Evolutionary conservation across 2,329 filamentous ascomycete species (phyloP), one percentile per base, ranked within the genome.

Genomic region (Parastagonospora avenae): DNA sequence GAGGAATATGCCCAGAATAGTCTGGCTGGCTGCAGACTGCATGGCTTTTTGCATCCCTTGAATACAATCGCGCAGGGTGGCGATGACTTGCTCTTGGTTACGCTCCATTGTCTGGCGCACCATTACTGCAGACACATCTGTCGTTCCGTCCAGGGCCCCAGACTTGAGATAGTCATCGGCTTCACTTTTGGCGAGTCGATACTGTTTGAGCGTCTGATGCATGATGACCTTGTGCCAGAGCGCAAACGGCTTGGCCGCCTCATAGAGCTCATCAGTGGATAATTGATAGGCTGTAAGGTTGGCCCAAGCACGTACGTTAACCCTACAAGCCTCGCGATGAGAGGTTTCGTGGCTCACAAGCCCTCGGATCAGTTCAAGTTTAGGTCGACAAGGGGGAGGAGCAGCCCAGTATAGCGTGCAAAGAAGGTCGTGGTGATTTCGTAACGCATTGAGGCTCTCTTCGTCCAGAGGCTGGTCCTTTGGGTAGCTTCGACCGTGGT

Each of bases 381-480:
- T 76, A 35, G 82, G 82, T n/a, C 84, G 76, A 60, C 76, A 80
- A 1, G 75, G 73, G 27, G 79, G 68, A 24, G 84, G 83, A 32
- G 81, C 79, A 36, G 78, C 79, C 75, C 78, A 85, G 63, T 86
- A 86, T 11, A 87, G 72, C 3, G 81, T 83, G 47, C 80, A 83
- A 0, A 87, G 75, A 12, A 87, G 73, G 60, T 86, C 83, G 55
- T 85, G 83, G 51, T 87, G 83, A 57, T 86, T 87, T 41, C 82
- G 78, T 39, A 86, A 70, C 1, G 84, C 82, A 44, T 82, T 78
- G 10, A 86, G 70, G 55, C 83, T 83, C 48, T 79, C 75, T 46
- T 80, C 76, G 28, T 75, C 75, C 11, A 86, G 65, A 4, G 76
- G 70, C 51, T 81, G 74, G 27, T 86, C 84, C 62, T 85, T 86